Conservation (phyloP, 2,329 filamentous ascomycete genomes). For the Neurospora sp. region DNA sequence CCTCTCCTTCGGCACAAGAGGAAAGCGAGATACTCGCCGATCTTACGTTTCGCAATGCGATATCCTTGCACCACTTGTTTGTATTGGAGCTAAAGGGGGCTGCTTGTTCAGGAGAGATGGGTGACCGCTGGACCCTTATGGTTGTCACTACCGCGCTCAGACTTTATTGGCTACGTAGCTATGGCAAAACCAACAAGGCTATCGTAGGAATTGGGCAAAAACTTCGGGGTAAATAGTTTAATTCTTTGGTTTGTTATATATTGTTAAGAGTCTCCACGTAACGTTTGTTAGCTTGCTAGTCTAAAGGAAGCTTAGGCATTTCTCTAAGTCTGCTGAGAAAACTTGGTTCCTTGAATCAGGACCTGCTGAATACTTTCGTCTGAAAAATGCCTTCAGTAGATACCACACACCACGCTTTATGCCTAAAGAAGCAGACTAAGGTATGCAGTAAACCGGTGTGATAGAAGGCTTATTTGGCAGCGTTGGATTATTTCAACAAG, state of each 20-base stretch:
- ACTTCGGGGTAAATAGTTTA: not conserved
- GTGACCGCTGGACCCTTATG: conserved; percentile 9
- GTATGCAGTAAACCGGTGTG: too few species aligned
- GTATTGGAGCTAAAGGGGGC: conserved; percentile 5
- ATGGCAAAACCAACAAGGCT: conserved; percentile 4
- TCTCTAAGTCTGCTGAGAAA: too few species aligned
- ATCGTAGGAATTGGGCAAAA: conserved; percentile 3
- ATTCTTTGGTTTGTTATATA: not conserved
- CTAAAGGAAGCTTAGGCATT: too few species aligned
- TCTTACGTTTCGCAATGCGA: not conserved
- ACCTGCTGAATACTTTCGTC: too few species aligned
- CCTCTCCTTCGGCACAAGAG: not conserved
- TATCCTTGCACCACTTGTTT: conserved; percentile 2
- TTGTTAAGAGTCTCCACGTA: too few species aligned
- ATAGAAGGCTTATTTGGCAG: too few species aligned
- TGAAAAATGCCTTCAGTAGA: too few species aligned
- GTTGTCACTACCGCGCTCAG: conserved; percentile 4
- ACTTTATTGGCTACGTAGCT: conserved; percentile 2
- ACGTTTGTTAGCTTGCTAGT: too few species aligned
- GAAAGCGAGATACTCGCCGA: conserved; percentile 2
- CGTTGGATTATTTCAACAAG: too few species aligned
- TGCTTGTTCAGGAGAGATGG: conserved; percentile 5
- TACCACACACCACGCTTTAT: too few species aligned
- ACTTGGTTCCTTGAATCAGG: too few species aligned
- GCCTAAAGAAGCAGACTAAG: too few species aligned